Conservation (phyloP, 768 basidiomycete genomes). For the Lactifluus pinguis region DNA sequence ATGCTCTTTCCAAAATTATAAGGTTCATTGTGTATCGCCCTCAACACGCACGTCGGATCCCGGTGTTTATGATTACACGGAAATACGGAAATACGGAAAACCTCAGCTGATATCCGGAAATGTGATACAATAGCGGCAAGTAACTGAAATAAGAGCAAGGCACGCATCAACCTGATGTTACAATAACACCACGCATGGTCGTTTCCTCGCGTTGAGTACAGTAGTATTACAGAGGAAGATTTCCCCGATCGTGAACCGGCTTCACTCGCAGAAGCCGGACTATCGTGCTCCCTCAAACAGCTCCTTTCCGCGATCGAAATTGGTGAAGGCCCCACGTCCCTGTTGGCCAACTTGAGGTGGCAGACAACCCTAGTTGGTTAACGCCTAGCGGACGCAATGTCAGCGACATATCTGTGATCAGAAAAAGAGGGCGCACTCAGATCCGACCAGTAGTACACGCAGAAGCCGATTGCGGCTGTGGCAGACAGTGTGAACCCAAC, state of each 20-base stretch:
- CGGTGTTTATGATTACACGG: not conserved
- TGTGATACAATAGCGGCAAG: not conserved
- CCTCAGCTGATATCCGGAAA: not conserved
- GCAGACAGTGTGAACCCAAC: slow-evolving; percentile 13
- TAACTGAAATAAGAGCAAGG: not conserved
- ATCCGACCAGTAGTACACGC: slow-evolving; percentile 17
- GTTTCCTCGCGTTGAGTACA: not conserved
- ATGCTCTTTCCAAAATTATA: not conserved
- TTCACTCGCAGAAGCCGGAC: not conserved
- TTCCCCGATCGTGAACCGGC: not conserved
- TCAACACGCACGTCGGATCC: not conserved
- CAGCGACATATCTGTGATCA: not conserved
- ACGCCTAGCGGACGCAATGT: not conserved
- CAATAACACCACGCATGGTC: not conserved
- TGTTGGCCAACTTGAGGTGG: not conserved
- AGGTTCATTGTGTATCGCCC: not conserved
- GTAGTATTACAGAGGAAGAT: slow-evolving; percentile 3
- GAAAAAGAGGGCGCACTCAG: slow-evolving; percentile 1
- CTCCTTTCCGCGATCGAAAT: not conserved
- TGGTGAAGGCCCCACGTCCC: not conserved
- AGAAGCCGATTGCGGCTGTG: slow-evolving; percentile 11
- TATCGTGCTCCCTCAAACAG: not conserved
- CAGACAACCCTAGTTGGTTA: not conserved
- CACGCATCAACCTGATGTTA: not conserved
- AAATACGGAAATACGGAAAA: not conserved